Evolutionary conservation across 345 rosid species (phyloP).

Genomic region (Hypericum perforatum): DNA sequence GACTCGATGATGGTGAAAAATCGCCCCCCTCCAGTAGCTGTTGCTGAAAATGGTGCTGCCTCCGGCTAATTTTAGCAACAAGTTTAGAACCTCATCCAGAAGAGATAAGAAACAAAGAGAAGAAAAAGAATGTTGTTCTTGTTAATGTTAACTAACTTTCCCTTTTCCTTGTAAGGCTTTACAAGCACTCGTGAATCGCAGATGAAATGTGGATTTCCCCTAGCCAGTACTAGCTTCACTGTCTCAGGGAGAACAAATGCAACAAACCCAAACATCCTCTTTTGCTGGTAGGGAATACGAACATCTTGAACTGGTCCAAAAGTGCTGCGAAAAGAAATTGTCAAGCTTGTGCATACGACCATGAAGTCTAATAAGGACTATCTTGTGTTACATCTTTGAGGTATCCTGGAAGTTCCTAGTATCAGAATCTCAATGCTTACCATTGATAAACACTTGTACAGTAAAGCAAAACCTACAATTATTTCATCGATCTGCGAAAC

Average conservation of each 20-base stretch:
- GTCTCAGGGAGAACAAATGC: constrained; percentile 67
- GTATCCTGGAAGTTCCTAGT: too few relatives aligned
- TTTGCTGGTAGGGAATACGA: constrained; percentile 97
- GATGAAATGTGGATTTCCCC: constrained; percentile 92
- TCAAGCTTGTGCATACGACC: too few relatives aligned
- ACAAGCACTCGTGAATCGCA: constrained; percentile 96
- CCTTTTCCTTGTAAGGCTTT: constrained; percentile 98
- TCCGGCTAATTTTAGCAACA: constrained; percentile 36
- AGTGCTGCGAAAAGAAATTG: constrained; percentile 31
- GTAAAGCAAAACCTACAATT: too few relatives aligned
- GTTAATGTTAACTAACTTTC: constrained; percentile 60
- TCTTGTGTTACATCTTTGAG: too few relatives aligned
- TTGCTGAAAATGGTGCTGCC: constrained; percentile 64
- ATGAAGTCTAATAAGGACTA: too few relatives aligned
- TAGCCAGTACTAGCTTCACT: constrained; percentile 70
- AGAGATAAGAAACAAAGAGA: constrained; percentile 8
- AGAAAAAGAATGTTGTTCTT: constrained; percentile 33
- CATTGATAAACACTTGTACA: too few relatives aligned
- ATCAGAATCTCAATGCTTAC: too few relatives aligned
- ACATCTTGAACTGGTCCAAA: constrained; percentile 97
- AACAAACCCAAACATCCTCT: constrained; percentile 95
- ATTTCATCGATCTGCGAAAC: too few relatives aligned
- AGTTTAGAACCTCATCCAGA: constrained; percentile 4
- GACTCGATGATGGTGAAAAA: constrained; percentile 61
- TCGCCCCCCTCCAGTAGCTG: constrained; percentile 61